These are phyloP conservation scores for Diplodia mutila DNA, from an alignment of 2,329 filamentous ascomycete genomes.

Conservation along the genomic window DNA sequence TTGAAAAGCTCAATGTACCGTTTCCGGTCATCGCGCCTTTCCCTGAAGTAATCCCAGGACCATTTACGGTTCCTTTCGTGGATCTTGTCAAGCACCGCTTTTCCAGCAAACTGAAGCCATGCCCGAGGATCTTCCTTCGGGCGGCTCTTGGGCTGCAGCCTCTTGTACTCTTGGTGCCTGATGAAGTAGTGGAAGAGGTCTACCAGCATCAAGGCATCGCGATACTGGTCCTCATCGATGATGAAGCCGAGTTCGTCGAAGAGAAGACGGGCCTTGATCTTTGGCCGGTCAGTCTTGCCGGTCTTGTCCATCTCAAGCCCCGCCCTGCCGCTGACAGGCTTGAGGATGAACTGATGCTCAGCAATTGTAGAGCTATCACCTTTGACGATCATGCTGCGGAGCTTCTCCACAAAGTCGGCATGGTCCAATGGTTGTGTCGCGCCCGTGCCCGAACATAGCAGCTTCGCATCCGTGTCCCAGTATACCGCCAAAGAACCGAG, in stretches of 20 bases:
- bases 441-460: slow-evolving; percentile 82
- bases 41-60: slow-evolving; percentile 95
- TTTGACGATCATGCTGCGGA: slow-evolving; percentile 79
- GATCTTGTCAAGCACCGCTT: slow-evolving; percentile 89
- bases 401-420: slow-evolving; percentile 74
- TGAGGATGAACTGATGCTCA: slow-evolving; percentile 89
- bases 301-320: slow-evolving; percentile 96
- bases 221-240: slow-evolving; percentile 96
- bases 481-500: slow-evolving; percentile 90
- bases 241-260: slow-evolving; percentile 98
- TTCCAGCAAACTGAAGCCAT: slow-evolving; percentile 89
- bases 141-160: slow-evolving; percentile 79
- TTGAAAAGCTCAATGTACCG: slow-evolving; percentile 96
- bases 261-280: slow-evolving; percentile 85
- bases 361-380: slow-evolving; percentile 61
- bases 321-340: slow-evolving; percentile 91
- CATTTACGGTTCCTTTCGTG: slow-evolving; percentile 90
- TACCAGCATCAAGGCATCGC: slow-evolving; percentile 96
- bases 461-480: slow-evolving; percentile 92
- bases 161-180: slow-evolving; percentile 96
- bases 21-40: slow-evolving; percentile 85
- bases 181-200: slow-evolving; percentile 99
- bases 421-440: slow-evolving; percentile 67
- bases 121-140: slow-evolving; percentile 89
- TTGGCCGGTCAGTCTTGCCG: slow-evolving; percentile 75